Base-by-base conservation (phyloP, 371 early-diverging fungal species). In the Entomophthora muscae region DNA sequence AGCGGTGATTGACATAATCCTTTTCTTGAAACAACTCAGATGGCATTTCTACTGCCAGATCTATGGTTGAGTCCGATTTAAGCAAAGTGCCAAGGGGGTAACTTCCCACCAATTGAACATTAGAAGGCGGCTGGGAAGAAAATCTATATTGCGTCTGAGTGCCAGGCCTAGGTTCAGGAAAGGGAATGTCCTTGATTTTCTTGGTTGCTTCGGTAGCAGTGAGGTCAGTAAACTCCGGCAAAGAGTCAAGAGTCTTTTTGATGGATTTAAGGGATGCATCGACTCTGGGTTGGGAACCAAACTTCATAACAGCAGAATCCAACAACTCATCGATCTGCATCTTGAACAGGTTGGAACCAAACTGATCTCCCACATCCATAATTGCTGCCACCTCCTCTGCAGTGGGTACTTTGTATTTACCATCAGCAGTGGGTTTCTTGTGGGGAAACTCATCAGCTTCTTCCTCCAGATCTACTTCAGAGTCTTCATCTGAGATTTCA, bases 31-130 rank as follows among this genome's bases (percentile, higher is more conserved):
- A 90, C 29, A 95, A 66, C 0, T 68, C 80, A 30, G 72, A 72
- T 0, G 97, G 98, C 93, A 98, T 95, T 63, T 93, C 85, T 13
- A 95, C 88, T 13, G 88, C 87, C 13, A 98, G 70, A 73, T 98
- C 97, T 0, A 95, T 86, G 65, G 84, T 90, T 68, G 84, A 82
- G 1, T 79, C 77, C 21, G 71, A 66, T 65, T 83, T 87, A n/a
- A 81, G 68, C 0, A 85, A 73, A 55, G 87, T 80, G 64, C 88
- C 85, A 52, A 94, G 69, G 17, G 91, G 80, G 69, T 86, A 97
- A 63, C 91, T 85, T n/a, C 96, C 96, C 1, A 91, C 86, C 22
- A 97, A 71, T 65, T 88, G 82, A 30, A 94, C 78, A 10, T 82
- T 79, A 0, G 75, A 66, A 0, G 96, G 96, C 29, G 80, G 78